A percentile compares a stretch with the other conserved stretches of the same genome.
Conservation (phyloP, 106 monocot genomes). For the Dendrobium chrysotoxum region DNA sequence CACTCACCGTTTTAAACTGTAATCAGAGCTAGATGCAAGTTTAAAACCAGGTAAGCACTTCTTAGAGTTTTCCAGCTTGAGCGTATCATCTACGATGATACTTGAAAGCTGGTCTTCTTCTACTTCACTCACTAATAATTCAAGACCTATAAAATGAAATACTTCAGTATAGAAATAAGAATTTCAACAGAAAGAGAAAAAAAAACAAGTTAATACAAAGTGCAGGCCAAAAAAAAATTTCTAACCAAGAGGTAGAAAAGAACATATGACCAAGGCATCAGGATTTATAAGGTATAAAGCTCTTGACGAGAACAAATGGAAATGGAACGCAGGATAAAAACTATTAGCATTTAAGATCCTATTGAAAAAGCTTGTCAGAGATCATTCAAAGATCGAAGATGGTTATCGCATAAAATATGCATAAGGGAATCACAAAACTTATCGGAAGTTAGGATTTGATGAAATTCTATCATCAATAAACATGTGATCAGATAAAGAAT, state of each 20-base stretch:
- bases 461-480: too few relatives aligned
- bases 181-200: not conserved
- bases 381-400: not conserved
- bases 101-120: constrained; percentile 60
- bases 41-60: constrained; percentile 57
- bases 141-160: constrained; percentile 44
- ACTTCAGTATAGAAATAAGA: not conserved
- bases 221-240: not conserved
- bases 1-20: constrained; percentile 65
- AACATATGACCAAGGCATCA: not conserved
- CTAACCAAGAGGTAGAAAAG: not conserved
- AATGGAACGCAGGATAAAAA: not conserved
- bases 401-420: not conserved
- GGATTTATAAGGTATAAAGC: not conserved
- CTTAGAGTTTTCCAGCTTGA: constrained; percentile 38
- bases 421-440: not conserved
- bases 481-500: too few relatives aligned
- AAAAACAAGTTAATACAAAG: not conserved
- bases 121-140: constrained; percentile 50
- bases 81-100: constrained; percentile 14
- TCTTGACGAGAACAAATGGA: not conserved
- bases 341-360: not conserved
- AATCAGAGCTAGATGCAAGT: constrained; percentile 61
- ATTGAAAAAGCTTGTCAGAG: not conserved
- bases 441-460: too few relatives aligned